Evolutionary conservation across 1,139 yeast genomes (phyloP), one percentile per base, ranked within the genome.

Genomic region (Pichia sp.): DNA sequence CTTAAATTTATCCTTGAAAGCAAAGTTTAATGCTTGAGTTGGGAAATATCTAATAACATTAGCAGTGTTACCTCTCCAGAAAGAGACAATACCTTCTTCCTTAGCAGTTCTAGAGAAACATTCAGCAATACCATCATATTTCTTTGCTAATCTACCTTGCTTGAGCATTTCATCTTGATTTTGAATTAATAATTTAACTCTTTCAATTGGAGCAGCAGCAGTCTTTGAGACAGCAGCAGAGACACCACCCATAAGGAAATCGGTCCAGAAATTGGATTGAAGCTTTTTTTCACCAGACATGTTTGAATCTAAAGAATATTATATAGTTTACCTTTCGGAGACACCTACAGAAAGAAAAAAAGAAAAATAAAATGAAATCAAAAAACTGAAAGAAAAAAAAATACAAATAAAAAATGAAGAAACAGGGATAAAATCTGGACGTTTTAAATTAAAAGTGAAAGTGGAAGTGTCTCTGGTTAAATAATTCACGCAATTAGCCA

Each of bases 31-130:
- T 54, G 89, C 89, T 74, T 82, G 87, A 60, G 87, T 82, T 65
- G 89, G 87, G 86, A 82, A 82, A 77, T 82, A 82, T 71, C 89
- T 80, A 68, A 82, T 77, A 57, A 82, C 89, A 73, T 82, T 82
- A 56, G 89, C 89, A 52, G 87, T 79, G 83, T 82, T 82, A 72
- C 89, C 89, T 75, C 87, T 77, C 89, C 89, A 82, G 78, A 82
- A 78, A 51, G 87, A 69, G 52, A 69, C 70, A 51, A 80, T 60
- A 70, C 89, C 89, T 71, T 82, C 89, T 54, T 79, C 82, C 52
- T 78, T 75, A 55, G 81, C 74, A 56, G 87, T 82, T 68, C 87
- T 80, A 61, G 66, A 71, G 83, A 82, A 82, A 69, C 85, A 78
- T 64, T 82, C 87, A 52, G 57, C 67, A 58, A 82, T 81, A 73